Evolutionary conservation across 1,284 basidiomycete species (phyloP).

Genomic region (Ganoderma meredithae): DNA sequence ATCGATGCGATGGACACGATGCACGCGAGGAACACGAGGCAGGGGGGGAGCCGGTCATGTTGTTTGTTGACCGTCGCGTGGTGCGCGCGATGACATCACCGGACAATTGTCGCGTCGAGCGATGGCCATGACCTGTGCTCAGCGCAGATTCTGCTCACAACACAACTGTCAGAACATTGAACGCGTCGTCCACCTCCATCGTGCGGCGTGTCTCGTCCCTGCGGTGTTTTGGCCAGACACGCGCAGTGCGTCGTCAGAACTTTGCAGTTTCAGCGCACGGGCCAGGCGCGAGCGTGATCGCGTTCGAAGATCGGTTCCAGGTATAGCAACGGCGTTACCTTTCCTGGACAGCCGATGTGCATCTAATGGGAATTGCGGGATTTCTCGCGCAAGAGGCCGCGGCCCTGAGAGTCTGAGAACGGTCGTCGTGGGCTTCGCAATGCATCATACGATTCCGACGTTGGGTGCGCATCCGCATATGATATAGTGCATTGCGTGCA

Average conservation of each 20-base stretch:
- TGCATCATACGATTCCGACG: not conserved
- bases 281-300: not conserved
- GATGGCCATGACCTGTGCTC: not conserved
- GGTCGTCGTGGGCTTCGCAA: slow-evolving; percentile 1
- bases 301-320: not conserved
- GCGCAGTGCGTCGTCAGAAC: not conserved
- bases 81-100: slow-evolving; percentile 7
- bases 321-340: not conserved
- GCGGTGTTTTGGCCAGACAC: not conserved
- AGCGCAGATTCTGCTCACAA: not conserved
- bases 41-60: not conserved
- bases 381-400: not conserved
- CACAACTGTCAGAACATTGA: not conserved
- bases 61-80: slow-evolving; percentile 4
- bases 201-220: not conserved
- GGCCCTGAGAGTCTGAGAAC: slow-evolving; percentile 6
- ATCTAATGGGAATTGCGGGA: not conserved
- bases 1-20: not conserved
- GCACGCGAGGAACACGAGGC: slow-evolving; percentile 6
- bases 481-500: not conserved
- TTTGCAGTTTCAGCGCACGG: not conserved
- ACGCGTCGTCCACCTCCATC: not conserved
- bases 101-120: not conserved
- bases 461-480: not conserved
- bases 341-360: not conserved